Conservation (phyloP, 257 asterid genomes). For the Oldenlandia corymbosa region DNA sequence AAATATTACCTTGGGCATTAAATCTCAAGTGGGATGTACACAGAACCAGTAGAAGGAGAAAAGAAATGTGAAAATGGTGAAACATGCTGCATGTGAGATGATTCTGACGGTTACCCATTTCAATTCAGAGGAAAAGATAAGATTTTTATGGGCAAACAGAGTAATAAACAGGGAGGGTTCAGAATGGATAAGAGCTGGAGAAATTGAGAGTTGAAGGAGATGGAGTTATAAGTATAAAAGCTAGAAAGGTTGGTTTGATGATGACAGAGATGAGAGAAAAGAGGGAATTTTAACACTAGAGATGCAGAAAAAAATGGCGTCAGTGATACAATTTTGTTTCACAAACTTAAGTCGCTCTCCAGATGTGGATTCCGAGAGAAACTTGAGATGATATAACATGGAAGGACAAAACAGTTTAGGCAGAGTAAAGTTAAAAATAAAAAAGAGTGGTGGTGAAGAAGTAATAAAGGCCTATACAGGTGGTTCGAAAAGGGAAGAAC, state of each 20-base stretch:
- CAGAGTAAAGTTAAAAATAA: constrained; percentile 17
- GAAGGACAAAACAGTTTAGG: constrained; percentile 36
- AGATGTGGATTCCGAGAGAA: constrained; percentile 17
- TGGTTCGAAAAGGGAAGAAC: constrained; percentile 18
- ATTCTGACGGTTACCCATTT: constrained; percentile 33
- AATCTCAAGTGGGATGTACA: constrained; percentile 30
- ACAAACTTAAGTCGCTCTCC: constrained; percentile 20
- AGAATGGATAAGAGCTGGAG: constrained; percentile 15
- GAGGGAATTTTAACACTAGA: constrained; percentile 9
- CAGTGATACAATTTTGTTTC: constrained; percentile 12
- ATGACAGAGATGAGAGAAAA: constrained; percentile 22
- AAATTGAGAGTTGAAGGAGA: background rate
- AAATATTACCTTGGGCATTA: constrained; percentile 39
- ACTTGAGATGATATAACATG: constrained; percentile 35
- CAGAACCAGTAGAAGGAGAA: constrained; percentile 31
- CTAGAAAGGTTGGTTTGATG: constrained; percentile 14
- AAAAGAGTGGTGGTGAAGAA: background rate
- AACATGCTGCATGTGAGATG: constrained; percentile 19
- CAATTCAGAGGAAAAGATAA: background rate
- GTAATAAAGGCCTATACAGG: background rate
- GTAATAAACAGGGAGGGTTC: too few relatives aligned
- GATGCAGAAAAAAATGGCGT: background rate
- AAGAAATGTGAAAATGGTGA: constrained; percentile 23
- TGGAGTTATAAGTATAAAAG: background rate
- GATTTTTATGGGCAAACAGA: too few relatives aligned